Conservation (phyloP, 2,329 filamentous ascomycete genomes). For the Arthrocladium fulminans region DNA sequence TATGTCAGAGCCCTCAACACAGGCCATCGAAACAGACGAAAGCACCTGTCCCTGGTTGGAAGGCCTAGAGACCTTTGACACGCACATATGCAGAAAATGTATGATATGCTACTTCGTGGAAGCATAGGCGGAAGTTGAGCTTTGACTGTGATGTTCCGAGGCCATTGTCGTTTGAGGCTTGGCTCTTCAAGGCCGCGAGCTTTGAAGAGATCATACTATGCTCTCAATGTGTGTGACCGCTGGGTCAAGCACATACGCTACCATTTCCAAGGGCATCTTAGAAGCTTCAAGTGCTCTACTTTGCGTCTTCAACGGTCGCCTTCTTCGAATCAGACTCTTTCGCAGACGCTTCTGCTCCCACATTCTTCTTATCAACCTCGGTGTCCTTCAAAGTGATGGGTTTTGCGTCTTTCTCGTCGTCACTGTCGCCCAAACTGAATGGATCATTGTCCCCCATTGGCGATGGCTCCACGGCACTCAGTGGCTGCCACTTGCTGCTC, state of each 20-base stretch:
- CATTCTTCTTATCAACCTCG: constrained; percentile 42
- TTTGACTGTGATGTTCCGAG: too few relatives aligned
- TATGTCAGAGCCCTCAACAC: too few relatives aligned
- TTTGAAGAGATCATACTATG: neutral
- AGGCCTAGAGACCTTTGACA: too few relatives aligned
- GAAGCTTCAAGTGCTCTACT: constrained; percentile 21
- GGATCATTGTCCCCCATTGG: constrained; percentile 88
- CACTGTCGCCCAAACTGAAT: constrained; percentile 90
- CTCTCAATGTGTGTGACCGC: neutral
- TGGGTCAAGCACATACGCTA: neutral
- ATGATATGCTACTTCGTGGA: too few relatives aligned
- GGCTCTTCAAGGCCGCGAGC: too few relatives aligned
- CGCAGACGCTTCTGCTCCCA: constrained; percentile 29
- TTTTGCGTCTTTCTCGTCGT: constrained; percentile 78
- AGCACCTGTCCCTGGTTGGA: too few relatives aligned
- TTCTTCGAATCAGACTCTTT: constrained; percentile 40
- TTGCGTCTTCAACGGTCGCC: constrained; percentile 46
- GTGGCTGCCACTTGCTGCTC: constrained; percentile 92
- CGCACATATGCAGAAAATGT: too few relatives aligned
- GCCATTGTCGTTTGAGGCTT: too few relatives aligned
- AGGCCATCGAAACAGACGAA: too few relatives aligned
- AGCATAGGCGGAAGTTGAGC: too few relatives aligned
- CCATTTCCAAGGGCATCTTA: neutral
- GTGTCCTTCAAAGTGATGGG: constrained; percentile 51
- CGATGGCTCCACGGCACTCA: constrained; percentile 74